Conservation (phyloP, 2,329 filamentous ascomycete genomes). For the Fusarium pseudonygamai region DNA sequence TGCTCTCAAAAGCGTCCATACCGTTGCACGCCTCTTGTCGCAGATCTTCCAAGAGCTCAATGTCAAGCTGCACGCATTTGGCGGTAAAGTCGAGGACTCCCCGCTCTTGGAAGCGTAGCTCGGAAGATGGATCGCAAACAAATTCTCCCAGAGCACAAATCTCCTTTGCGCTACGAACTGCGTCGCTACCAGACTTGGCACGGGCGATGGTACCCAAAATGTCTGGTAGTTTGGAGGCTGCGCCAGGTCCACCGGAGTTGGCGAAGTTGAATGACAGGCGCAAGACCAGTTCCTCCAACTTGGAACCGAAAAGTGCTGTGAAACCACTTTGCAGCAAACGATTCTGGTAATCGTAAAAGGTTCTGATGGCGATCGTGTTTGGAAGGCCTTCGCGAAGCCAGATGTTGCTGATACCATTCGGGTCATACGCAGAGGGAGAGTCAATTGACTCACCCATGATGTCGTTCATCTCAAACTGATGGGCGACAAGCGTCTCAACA, state of each 20-base stretch:
- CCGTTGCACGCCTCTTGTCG: slow-evolving; percentile 62
- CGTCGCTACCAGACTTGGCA: slow-evolving; percentile 53
- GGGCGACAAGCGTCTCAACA: slow-evolving; percentile 62
- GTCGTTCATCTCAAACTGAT: slow-evolving; percentile 63
- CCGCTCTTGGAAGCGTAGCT: slow-evolving; percentile 59
- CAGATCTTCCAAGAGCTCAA: slow-evolving; percentile 63
- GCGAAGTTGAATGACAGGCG: slow-evolving; percentile 62
- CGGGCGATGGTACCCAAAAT: slow-evolving; percentile 40
- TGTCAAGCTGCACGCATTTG: slow-evolving; percentile 60
- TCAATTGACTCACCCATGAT: slow-evolving; percentile 54
- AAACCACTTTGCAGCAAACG: slow-evolving; percentile 62
- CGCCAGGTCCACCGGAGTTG: slow-evolving; percentile 53
- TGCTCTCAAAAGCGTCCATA: slow-evolving; percentile 63
- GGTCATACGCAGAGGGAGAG: slow-evolving; percentile 13
- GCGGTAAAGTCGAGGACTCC: slow-evolving; percentile 62
- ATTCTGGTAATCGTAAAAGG: slow-evolving; percentile 63
- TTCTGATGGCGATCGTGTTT: slow-evolving; percentile 60
- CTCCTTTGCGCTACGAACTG: slow-evolving; percentile 57
- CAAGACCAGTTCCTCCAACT: slow-evolving; percentile 62
- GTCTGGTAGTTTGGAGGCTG: slow-evolving; percentile 50
- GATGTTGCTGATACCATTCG: slow-evolving; percentile 44
- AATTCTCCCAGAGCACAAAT: slow-evolving; percentile 61
- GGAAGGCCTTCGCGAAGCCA: slow-evolving; percentile 58
- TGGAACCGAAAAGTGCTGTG: slow-evolving; percentile 59
- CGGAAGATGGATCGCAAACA: slow-evolving; percentile 56